These are phyloP conservation scores for Paecilomyces sp. DNA, from an alignment of 2,329 filamentous ascomycete genomes.

Conservation along the genomic window DNA sequence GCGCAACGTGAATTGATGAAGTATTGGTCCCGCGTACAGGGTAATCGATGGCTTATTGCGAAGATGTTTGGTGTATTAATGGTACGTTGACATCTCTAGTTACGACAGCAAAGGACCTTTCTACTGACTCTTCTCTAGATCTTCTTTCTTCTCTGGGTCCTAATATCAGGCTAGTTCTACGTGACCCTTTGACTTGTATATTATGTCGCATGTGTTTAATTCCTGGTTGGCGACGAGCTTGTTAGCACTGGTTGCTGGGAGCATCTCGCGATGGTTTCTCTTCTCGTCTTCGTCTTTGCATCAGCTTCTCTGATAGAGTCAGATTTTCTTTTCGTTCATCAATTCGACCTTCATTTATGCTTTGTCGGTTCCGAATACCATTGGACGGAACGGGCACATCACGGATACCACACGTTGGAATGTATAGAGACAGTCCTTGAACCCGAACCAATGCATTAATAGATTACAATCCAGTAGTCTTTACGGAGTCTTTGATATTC, in stretches of 20 bases:
- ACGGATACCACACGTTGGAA: neutral
- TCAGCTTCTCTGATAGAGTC: neutral
- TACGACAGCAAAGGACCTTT: neutral
- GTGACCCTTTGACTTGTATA: neutral
- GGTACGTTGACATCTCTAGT: conserved; percentile 32
- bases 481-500: too few species aligned
- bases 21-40: conserved; percentile 90
- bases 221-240: neutral
- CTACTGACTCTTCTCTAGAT: conserved; percentile 3
- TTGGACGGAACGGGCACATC: neutral
- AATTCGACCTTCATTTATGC: neutral
- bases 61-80: conserved; percentile 78
- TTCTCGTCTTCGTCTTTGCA: neutral
- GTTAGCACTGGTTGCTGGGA: neutral
- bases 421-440: neutral
- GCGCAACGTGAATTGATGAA: conserved; percentile 92
- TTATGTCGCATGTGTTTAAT: neutral
- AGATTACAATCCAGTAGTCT: neutral
- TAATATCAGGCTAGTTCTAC: conserved; percentile 42
- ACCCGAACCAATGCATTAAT: neutral
- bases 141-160: conserved; percentile 56
- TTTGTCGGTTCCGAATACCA: neutral
- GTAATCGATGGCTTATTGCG: conserved; percentile 91
- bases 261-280: neutral
- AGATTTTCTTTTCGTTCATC: neutral